Conservation (phyloP, 164 flowering plant genomes). For the Litsea cubeba region DNA sequence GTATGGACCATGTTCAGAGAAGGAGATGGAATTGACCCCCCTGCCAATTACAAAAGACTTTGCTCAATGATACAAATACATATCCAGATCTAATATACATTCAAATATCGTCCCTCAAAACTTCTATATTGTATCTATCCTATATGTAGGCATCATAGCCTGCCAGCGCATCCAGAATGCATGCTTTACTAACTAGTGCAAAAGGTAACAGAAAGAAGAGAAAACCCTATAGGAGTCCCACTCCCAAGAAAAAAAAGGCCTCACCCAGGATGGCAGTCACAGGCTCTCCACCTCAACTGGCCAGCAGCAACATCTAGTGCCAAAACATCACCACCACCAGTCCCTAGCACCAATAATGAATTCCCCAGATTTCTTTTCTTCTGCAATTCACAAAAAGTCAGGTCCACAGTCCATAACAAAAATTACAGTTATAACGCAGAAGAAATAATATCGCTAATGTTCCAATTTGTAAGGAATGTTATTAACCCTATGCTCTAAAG, state of each 20-base stretch:
- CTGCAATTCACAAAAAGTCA: slow-evolving; percentile 27
- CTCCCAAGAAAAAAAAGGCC: slow-evolving; percentile 10
- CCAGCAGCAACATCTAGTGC: slow-evolving; percentile 89
- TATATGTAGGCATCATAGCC: too few species aligned
- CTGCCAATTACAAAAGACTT: slow-evolving; percentile 33
- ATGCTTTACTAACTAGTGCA: background rate
- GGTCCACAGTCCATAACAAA: background rate
- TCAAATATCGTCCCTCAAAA: too few species aligned
- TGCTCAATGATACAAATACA: background rate
- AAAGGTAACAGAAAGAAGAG: background rate
- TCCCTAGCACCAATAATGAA: slow-evolving; percentile 69
- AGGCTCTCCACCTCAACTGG: slow-evolving; percentile 72
- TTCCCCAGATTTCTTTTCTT: slow-evolving; percentile 56
- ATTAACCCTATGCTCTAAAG: slow-evolving; percentile 56
- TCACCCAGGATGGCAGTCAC: slow-evolving; percentile 96
- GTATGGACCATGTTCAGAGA: slow-evolving; percentile 41
- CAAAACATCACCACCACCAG: slow-evolving; percentile 86
- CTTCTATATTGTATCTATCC: too few species aligned
- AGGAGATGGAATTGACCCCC: slow-evolving; percentile 72
- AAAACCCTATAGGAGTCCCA: background rate
- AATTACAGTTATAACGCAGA: background rate
- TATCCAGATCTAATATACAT: too few species aligned
- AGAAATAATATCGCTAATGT: background rate
- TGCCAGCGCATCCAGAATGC: too few species aligned
- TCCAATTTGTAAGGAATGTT: background rate